Base-by-base conservation (phyloP, 192 early-diverging fungal genomes). In the Haplosporangium gracile region DNA sequence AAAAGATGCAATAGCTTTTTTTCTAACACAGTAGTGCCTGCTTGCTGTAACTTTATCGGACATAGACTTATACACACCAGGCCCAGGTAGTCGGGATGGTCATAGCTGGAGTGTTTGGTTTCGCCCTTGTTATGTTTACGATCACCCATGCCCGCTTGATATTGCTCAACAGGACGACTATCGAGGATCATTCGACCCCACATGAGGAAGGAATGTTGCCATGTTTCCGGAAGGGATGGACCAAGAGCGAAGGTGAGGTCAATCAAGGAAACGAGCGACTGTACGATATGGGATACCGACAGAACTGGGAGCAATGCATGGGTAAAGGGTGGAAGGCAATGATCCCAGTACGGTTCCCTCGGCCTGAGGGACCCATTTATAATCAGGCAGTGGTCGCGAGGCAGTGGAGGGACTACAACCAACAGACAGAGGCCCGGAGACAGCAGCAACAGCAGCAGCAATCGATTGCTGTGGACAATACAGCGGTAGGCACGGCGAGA, bases 301-400 rank as follows among this genome's bases (percentile, higher is more conserved):
- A 85, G n/a, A 92, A 92, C 63, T 92, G 91, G 91, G 72, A 83
- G 22, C 79, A 82, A 24, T 79, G 88, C 1, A 91, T 92, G 91
- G 91, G 91, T 8, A 75, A 83, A 47, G 83, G 84, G 2, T 86
- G 79, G 84, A 74, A 65, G 34, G 77, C 79, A 6, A 22, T 86
- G 20, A 68, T 86, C 2, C 84, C 84, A 1, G 53, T 78, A 4
- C n/a, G 79, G 57, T 73, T 81, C 42, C 57, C 63, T 20, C n/a
- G 84, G 16, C 79, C 75, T 0, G 84, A 86, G 36, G 84, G 79
- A 13, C 79, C 75, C 0, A 74, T 80, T 2, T 86, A 86, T 39
- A 86, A 86, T 53, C 75, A 86, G 68, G 74, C 80, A 36, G 84
- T 86, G 18, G 79, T 86, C 9, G 84, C 79, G 34, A 70, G 84